phyloP scores from a whole-genome alignment of 129 eudicot genomes.

The Rutidosis leptorrhynchoides region DNA sequence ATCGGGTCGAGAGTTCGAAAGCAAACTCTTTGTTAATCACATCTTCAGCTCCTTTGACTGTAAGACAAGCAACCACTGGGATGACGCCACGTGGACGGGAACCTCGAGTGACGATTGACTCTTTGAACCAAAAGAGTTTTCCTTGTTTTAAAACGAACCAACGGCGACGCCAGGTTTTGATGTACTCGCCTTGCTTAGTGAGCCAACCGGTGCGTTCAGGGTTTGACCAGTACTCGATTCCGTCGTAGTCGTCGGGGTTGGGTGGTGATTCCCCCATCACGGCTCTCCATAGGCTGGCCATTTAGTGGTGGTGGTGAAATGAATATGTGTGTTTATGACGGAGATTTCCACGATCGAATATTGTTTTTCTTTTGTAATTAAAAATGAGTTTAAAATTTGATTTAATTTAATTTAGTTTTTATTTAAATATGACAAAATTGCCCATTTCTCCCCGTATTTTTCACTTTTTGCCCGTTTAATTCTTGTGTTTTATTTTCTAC shows the following conservation, averaged over 20 bases:
- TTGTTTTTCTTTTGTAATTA: too few relatives aligned
- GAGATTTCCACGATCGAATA: neutral
- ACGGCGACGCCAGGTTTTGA: constrained; percentile 97
- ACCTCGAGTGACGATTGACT: constrained; percentile 59
- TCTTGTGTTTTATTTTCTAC: too few relatives aligned
- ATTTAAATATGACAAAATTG: too few relatives aligned
- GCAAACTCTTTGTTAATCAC: constrained; percentile 82
- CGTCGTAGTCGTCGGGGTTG: constrained; percentile 51
- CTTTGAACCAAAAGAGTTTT: constrained; percentile 96
- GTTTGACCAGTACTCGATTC: constrained; percentile 63
- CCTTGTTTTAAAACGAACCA: constrained; percentile 95
- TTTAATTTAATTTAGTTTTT: too few relatives aligned
- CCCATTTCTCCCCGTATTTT: too few relatives aligned
- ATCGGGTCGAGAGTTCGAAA: constrained; percentile 76
- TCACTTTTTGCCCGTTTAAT: too few relatives aligned
- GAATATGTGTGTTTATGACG: neutral
- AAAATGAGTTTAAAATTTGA: too few relatives aligned
- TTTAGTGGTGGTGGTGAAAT: constrained; percentile 14
- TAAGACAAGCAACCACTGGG: constrained; percentile 70
- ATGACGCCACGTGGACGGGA: constrained; percentile 83
- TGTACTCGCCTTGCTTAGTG: too few relatives aligned
- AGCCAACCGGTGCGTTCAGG: constrained; percentile 89
- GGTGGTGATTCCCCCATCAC: constrained; percentile 53
- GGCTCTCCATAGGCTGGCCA: constrained; percentile 82
- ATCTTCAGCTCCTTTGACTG: constrained; percentile 94